A percentile compares a stretch with the other conserved stretches of the same genome.
phyloP scores from a whole-genome alignment of 2,329 filamentous ascomycete genomes.

The Colletotrichum theobromicola region DNA sequence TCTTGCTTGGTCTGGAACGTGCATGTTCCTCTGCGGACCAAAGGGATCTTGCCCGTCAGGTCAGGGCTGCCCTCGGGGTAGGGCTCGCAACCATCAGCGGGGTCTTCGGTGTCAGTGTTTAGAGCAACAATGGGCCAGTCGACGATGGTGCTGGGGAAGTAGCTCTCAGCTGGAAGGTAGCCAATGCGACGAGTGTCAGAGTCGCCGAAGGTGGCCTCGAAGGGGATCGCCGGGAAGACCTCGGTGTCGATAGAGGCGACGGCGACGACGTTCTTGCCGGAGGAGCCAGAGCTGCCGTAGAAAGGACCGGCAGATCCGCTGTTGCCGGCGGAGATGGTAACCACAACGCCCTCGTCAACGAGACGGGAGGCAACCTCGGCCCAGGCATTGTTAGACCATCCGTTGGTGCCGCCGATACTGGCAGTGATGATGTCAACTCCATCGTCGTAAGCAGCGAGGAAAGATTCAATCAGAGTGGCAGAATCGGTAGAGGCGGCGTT shows the following conservation, averaged over 20 bases:
- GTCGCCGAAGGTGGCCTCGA: slow-evolving; percentile 33
- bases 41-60: slow-evolving; percentile 32
- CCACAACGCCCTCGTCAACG: slow-evolving; percentile 50
- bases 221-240: slow-evolving; percentile 31
- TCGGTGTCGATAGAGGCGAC: slow-evolving; percentile 47
- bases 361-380: slow-evolving; percentile 45
- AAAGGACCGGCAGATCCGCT: slow-evolving; percentile 54
- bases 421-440: slow-evolving; percentile 40
- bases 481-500: slow-evolving; percentile 30
- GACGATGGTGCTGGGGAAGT: slow-evolving; percentile 37
- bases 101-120: slow-evolving; percentile 27
- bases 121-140: slow-evolving; percentile 34
- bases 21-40: slow-evolving; percentile 45
- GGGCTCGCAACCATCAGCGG: slow-evolving; percentile 30
- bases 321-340: slow-evolving; percentile 58
- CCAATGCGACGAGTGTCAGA: slow-evolving; percentile 29
- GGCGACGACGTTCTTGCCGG: slow-evolving; percentile 45
- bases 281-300: slow-evolving; percentile 45
- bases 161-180: slow-evolving; percentile 38
- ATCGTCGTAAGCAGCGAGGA: slow-evolving; percentile 37
- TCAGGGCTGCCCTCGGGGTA: slow-evolving; percentile 26
- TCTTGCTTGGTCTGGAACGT: slow-evolving; percentile 28
- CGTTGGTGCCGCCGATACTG: slow-evolving; percentile 36
- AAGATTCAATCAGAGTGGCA: slow-evolving; percentile 44
- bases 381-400: slow-evolving; percentile 32